Evolutionary conservation across 202 grass and related monocot species (phyloP), one percentile per base, ranked within the genome.

Genomic region (Zizania palustris): DNA sequence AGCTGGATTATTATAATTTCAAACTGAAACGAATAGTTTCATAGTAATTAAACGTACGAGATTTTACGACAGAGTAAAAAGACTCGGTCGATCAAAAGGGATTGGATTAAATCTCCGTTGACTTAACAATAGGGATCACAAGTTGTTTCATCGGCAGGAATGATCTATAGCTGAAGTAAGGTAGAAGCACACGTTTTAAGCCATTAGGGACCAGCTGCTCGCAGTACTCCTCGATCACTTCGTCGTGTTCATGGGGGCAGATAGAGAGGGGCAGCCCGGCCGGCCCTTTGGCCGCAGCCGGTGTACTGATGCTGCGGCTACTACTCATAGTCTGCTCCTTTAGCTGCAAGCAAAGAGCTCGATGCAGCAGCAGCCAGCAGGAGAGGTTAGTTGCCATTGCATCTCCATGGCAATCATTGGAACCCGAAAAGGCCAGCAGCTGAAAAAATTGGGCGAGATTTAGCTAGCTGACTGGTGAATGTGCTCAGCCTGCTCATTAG

Each of bases 311-410:
- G 34, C 28, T n/a, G n/a, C n/a, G n/a, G n/a, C 61, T 38, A 33
- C 28, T 48, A 39, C 67, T 73, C 69, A 61, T 61, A 9, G 67
- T 11, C 50, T 74, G 83, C 83, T 85, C 76, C 83, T 85, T 74
- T 85, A 48, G 76, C 62, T 85, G 54, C 83, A 85, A 85, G 83
- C 83, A 85, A 85, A 80, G 83, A 80, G 34, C 69, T 34, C 13
- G 12, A 40, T 49, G 45, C 60, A 14, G 43, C 48, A 66, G 48
- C 33, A 11, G 48, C 35, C 48, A 66, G 48, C 33, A 11, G 48
- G 56, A 6, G 61, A 28, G 28, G 28, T 28, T 22, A 51, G 63
- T 71, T 75, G 44, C 75, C 33, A 78, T n/a, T n/a, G n/a, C n/a
- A n/a, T 78, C 77, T 42, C 62, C 7, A 5, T 4, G 67, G 53